These are phyloP conservation scores for Coemansia pectinata DNA, from an alignment of 192 early-diverging fungal genomes.

Conservation along the genomic window DNA sequence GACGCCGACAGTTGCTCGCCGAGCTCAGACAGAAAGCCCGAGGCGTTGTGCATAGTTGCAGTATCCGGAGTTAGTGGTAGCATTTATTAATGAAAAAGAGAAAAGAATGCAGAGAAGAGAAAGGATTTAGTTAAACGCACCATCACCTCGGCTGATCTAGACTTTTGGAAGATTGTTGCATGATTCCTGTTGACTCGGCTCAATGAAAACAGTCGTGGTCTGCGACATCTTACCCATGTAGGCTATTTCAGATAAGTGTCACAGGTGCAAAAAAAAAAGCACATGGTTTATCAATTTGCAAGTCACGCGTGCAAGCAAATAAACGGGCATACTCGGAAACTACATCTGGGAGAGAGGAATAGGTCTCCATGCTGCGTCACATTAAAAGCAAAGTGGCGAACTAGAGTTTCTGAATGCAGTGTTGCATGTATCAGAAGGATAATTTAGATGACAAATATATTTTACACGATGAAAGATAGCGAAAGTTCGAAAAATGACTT, in stretches of 20 bases:
- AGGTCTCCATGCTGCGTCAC: not conserved
- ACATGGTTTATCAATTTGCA: too few species aligned
- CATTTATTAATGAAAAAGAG: not conserved
- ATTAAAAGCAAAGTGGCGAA: not conserved
- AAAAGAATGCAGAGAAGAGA: not conserved
- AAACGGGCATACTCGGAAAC: not conserved
- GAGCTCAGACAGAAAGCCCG: constrained; percentile 24
- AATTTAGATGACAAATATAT: not conserved
- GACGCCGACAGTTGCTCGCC: constrained; percentile 22
- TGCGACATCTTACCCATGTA: not conserved
- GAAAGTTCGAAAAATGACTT: not conserved
- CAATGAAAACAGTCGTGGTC: not conserved
- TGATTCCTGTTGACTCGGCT: not conserved
- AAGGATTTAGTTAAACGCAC: not conserved
- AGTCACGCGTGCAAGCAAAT: too few species aligned
- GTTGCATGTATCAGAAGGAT: not conserved
- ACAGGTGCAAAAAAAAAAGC: not conserved
- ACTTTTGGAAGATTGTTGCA: not conserved
- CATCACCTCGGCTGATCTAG: not conserved
- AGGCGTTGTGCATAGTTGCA: constrained; percentile 1
- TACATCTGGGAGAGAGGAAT: not conserved
- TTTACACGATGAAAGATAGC: constrained; percentile 5
- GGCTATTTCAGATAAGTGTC: not conserved
- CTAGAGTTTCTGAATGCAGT: not conserved
- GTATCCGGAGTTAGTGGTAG: not conserved